Percentiles rank a stretch among this genome's conserved stretches.
Evolutionary conservation across 2,329 filamentous ascomycete species (phyloP).

Genomic region (Fusarium piperis): DNA sequence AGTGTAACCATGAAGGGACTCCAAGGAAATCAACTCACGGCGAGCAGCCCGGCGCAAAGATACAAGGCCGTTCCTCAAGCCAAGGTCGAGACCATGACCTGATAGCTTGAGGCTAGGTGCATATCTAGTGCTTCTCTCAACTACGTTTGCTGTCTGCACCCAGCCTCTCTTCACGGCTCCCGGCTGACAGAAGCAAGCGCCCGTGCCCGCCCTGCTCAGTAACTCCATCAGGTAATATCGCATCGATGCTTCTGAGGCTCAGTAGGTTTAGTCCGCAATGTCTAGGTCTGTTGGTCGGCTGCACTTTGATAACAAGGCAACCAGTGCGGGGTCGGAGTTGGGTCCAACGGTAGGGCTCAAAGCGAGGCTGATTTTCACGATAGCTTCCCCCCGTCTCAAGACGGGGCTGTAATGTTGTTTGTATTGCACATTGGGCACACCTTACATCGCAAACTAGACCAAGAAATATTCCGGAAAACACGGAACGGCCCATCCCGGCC

Average conservation of each 20-base stretch:
- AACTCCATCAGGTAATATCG: not conserved
- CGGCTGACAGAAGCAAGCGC: not conserved
- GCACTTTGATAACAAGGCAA: slow-evolving; percentile 1
- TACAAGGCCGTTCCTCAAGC: not conserved
- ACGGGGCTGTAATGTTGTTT: not conserved
- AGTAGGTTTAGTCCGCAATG: not conserved
- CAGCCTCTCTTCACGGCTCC: not conserved
- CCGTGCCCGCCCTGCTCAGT: not conserved
- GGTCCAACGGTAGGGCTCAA: slow-evolving; percentile 8
- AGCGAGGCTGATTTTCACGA: slow-evolving; percentile 24
- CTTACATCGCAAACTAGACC: not conserved
- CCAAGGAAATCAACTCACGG: not conserved
- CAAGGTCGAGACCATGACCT: not conserved
- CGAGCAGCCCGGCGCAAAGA: not conserved
- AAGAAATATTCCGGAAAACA: slow-evolving; percentile 12
- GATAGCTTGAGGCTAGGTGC: not conserved
- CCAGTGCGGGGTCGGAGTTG: not conserved
- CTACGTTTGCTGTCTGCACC: not conserved
- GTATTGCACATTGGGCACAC: not conserved
- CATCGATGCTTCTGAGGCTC: not conserved
- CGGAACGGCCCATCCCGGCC: slow-evolving; percentile 35
- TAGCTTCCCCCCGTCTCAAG: not conserved
- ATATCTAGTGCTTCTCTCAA: not conserved
- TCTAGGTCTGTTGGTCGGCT: not conserved
- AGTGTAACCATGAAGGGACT: not conserved